Base-by-base conservation (phyloP, 306 rosid species). In the Cicer pinnatifidum region DNA sequence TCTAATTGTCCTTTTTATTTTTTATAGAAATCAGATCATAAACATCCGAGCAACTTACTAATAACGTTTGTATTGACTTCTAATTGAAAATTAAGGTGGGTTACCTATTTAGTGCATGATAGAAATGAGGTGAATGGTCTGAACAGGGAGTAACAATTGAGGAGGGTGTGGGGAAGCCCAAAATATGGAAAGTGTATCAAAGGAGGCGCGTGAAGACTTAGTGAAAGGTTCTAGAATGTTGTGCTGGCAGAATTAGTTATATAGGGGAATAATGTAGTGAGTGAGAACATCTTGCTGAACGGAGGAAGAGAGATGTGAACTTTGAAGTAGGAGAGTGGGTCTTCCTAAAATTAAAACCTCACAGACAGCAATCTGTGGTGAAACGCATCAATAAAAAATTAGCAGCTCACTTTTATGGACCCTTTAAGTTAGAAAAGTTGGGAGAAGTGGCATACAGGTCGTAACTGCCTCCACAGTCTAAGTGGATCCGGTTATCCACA, bases 1-100 rank as follows among this genome's bases (percentile, higher is more conserved):
- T 64, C 52, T 65, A 41, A 41, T 43, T 11, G 10, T 66, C 71
- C 56, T 11, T 45, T 66, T 61, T 11, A 44, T 11, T 20, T 66
- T 66, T 61, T 11, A 44, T 7, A 6, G 17, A 65, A 13, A 4
- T 40, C 50, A 41, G 70, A 17, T 40, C 13, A 17, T 15, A 64
- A 64, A 64, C 16, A 16, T 43, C 15, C 51, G 16, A 64, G 16
- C 5, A 41, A 2, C 52, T 1, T 64, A 39, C 50, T 15, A 40
- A 63, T 33, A 64, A 64, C 9, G 5, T 38, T 17, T 40, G 51
- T 15, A 15, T 9, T 6, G 6, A 9, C 69, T 41, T 64, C 9
- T n/a, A 16, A 10, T 64, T 40, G 50, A 64, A 64, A 64, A 9
- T 41, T 10, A 13, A 43, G 35, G 52, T 41, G 70, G 70, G 37